These are phyloP conservation scores for Bocquillonia castaneifolia DNA, from an alignment of 441 rosid species.

Conservation along the genomic window DNA sequence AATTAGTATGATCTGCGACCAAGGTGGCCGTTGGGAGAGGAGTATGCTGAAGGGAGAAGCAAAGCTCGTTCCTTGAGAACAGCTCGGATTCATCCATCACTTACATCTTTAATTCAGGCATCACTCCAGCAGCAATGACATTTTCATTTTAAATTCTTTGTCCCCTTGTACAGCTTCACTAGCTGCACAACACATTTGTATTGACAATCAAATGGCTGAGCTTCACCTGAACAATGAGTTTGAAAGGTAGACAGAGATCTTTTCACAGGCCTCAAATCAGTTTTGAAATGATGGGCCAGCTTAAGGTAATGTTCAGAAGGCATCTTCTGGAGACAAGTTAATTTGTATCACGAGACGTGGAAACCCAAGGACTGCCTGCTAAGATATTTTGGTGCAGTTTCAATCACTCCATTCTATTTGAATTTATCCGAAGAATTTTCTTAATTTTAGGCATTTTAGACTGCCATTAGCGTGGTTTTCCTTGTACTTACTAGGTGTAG, in stretches of 20 bases:
- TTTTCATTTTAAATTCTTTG: background rate
- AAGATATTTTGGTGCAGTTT: no score
- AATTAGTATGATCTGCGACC: slow-evolving; percentile 82
- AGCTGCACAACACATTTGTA: background rate
- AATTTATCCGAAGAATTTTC: background rate
- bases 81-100: slow-evolving; percentile 81
- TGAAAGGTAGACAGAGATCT: background rate
- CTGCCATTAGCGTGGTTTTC: background rate
- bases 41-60: slow-evolving; percentile 77
- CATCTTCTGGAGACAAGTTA: background rate
- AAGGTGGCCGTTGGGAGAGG: slow-evolving; percentile 95
- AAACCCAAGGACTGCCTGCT: background rate
- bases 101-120: slow-evolving; percentile 73
- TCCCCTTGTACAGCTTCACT: background rate
- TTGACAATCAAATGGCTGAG: background rate
- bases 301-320: background rate
- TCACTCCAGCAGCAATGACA: slow-evolving; percentile 38
- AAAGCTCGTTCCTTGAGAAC: slow-evolving; percentile 74
- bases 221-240: background rate
- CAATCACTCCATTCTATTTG: no score
- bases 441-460: background rate
- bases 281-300: background rate
- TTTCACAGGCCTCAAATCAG: background rate
- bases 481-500: no score
- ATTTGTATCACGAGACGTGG: background rate